These are phyloP conservation scores for Phytopythium litorale DNA, from an alignment of 352 stramenopile species.

Conservation along the genomic window DNA sequence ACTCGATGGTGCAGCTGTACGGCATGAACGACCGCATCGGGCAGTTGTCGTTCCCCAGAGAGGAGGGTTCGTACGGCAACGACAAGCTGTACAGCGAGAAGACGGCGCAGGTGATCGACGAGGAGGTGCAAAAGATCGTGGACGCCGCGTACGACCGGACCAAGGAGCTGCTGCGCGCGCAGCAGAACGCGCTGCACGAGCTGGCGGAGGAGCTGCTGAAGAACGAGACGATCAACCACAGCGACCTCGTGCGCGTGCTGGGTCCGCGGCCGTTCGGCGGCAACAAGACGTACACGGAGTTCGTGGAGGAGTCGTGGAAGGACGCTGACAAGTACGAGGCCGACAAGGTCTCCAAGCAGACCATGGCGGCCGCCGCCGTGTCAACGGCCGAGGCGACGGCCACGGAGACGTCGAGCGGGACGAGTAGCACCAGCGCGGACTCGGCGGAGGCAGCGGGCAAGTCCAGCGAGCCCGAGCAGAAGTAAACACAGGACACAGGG, in stretches of 20 bases:
- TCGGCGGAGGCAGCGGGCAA: conserved; percentile 23
- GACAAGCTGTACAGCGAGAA: conserved; percentile 98
- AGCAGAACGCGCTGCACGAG: conserved; percentile 91
- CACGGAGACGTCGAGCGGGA: conserved; percentile 19
- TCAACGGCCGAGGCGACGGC: conserved; percentile 8
- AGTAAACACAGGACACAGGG: conserved; percentile 6
- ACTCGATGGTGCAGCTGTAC: conserved; percentile 98
- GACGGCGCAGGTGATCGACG: conserved; percentile 98
- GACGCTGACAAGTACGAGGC: conserved; percentile 79
- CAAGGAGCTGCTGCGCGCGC: conserved; percentile 92
- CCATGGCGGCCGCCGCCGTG: conserved; percentile 2
- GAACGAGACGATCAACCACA: conserved; percentile 99
- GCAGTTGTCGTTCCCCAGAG: conserved; percentile 95
- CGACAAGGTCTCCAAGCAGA: conserved; percentile 44
- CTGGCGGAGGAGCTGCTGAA: conserved; percentile 95
- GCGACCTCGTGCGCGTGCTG: conserved; percentile 95
- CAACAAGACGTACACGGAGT: conserved; percentile 97
- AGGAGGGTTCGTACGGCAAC: conserved; percentile 73
- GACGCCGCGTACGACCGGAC: conserved; percentile 95
- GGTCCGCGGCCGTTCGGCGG: conserved; percentile 92
- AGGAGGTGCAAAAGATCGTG: conserved; percentile 97
- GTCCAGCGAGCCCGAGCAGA: conserved; percentile 20
- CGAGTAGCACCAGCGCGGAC: conserved; percentile 8
- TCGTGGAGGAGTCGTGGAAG: conserved; percentile 88
- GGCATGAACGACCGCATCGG: conserved; percentile 98